Percentiles rank a stretch among this genome's conserved stretches.
These are phyloP conservation scores for Chalciporus chontae DNA, from an alignment of 768 basidiomycete species.

Conservation along the genomic window DNA sequence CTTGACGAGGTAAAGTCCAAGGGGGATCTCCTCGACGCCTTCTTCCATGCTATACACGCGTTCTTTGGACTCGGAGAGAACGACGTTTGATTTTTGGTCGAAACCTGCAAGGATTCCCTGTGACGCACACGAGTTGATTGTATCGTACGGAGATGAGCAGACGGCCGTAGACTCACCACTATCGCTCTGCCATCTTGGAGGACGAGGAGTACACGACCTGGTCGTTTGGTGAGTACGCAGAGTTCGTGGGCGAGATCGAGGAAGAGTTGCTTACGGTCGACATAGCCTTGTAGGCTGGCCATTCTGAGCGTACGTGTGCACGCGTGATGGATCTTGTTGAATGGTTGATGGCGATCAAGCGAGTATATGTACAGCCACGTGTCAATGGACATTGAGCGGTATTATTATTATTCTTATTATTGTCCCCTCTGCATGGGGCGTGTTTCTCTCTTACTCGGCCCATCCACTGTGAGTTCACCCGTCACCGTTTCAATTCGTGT, in stretches of 20 bases:
- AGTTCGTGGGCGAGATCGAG: background rate
- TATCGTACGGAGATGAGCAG: background rate
- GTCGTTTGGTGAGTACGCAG: slow-evolving; percentile 1
- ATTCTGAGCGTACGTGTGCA: slow-evolving; percentile 40
- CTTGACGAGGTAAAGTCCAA: slow-evolving; percentile 95
- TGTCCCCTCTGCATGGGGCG: no score
- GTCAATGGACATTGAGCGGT: no score
- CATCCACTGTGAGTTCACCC: background rate
- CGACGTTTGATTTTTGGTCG: slow-evolving; percentile 95
- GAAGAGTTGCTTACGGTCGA: slow-evolving; percentile 60
- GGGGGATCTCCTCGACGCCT: slow-evolving; percentile 89
- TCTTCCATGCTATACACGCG: slow-evolving; percentile 89
- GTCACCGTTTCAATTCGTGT: background rate
- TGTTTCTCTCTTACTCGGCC: no score
- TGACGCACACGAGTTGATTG: background rate
- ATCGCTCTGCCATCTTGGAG: slow-evolving; percentile 96
- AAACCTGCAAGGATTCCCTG: slow-evolving; percentile 90
- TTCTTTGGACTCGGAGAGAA: slow-evolving; percentile 91
- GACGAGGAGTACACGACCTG: slow-evolving; percentile 88
- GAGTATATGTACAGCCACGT: background rate
- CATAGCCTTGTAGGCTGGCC: slow-evolving; percentile 90
- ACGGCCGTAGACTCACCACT: slow-evolving; percentile 54
- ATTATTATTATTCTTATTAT: no score
- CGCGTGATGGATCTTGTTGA: slow-evolving; percentile 6
- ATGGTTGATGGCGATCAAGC: background rate